Evolutionary conservation across 768 basidiomycete genomes (phyloP).

Genomic region (Collybia sp.): DNA sequence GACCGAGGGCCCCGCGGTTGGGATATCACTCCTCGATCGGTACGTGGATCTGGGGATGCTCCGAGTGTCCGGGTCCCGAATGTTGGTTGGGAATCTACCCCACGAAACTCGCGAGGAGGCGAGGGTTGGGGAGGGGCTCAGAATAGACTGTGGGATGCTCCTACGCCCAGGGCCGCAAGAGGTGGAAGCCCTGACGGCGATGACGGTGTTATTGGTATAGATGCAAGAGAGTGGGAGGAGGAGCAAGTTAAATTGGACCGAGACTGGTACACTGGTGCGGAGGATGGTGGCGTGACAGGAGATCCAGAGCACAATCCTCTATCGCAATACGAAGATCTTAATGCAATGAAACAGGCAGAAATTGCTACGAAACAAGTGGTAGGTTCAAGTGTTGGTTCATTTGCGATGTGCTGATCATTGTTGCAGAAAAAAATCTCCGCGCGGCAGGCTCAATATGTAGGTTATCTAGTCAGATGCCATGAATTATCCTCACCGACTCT

Average conservation of each 20-base stretch:
- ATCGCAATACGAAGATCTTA: slow-evolving; percentile 88
- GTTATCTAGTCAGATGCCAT: slow-evolving; percentile 19
- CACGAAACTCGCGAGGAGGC: slow-evolving; percentile 50
- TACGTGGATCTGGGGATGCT: slow-evolving; percentile 52
- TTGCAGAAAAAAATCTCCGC: slow-evolving; percentile 84
- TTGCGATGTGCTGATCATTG: slow-evolving; percentile 11
- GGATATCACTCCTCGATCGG: slow-evolving; percentile 61
- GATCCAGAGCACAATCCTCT: slow-evolving; percentile 94
- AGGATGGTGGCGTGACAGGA: slow-evolving; percentile 79
- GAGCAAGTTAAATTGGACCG: slow-evolving; percentile 89
- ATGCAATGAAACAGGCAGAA: slow-evolving; percentile 62
- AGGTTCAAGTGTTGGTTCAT: slow-evolving; percentile 17
- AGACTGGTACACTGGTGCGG: slow-evolving; percentile 94
- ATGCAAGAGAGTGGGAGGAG: slow-evolving; percentile 94
- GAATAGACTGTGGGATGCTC: slow-evolving; percentile 72
- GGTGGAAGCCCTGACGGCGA: slow-evolving; percentile 69
- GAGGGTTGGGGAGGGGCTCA: slow-evolving; percentile 64
- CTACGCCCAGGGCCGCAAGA: slow-evolving; percentile 67
- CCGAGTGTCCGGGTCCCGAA: slow-evolving; percentile 90
- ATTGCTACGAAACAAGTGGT: slow-evolving; percentile 74
- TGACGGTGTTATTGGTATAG: slow-evolving; percentile 57
- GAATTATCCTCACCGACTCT: slow-evolving; percentile 9
- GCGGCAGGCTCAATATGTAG: slow-evolving; percentile 91
- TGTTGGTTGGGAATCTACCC: slow-evolving; percentile 93
- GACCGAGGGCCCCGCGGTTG: slow-evolving; percentile 30